These are phyloP conservation scores for Aschersonia sp. DNA, from an alignment of 2,329 filamentous ascomycete genomes.

Conservation along the genomic window DNA sequence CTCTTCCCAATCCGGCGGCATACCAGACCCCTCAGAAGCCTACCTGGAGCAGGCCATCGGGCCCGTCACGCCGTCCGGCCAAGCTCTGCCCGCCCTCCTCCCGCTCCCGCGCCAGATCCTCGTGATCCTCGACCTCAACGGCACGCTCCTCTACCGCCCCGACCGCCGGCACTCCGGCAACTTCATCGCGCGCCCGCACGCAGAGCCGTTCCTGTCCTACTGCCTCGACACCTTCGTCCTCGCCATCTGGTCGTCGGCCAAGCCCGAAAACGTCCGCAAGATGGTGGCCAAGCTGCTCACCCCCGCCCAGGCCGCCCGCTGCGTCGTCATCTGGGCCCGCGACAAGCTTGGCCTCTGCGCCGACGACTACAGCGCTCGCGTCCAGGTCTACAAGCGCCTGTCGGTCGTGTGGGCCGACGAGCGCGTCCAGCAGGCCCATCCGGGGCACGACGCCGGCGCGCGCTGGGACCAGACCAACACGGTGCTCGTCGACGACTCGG, in stretches of 20 bases:
- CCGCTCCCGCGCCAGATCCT: slow-evolving; percentile 46
- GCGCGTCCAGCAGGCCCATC: slow-evolving; percentile 27
- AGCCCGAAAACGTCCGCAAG: slow-evolving; percentile 51
- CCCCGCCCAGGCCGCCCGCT: slow-evolving; percentile 30
- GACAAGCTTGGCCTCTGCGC: slow-evolving; percentile 56
- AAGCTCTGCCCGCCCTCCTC: slow-evolving; percentile 29
- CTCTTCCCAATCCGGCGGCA: slow-evolving; percentile 33
- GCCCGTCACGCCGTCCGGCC: slow-evolving; percentile 7
- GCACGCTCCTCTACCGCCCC: slow-evolving; percentile 68
- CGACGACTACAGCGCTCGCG: slow-evolving; percentile 51
- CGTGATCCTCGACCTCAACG: slow-evolving; percentile 84
- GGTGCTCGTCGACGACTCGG: slow-evolving; percentile 74
- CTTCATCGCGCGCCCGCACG: slow-evolving; percentile 54
- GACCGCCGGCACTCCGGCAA: slow-evolving; percentile 27
- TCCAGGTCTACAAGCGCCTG: slow-evolving; percentile 85
- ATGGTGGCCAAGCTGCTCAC: slow-evolving; percentile 56
- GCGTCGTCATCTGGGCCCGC: slow-evolving; percentile 65
- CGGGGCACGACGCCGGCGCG: slow-evolving; percentile 12
- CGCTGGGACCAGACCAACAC: slow-evolving; percentile 77
- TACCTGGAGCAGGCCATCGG: slow-evolving; percentile 33
- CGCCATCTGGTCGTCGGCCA: slow-evolving; percentile 84
- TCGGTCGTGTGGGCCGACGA: slow-evolving; percentile 52
- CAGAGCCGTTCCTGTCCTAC: slow-evolving; percentile 56
- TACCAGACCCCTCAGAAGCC: slow-evolving; percentile 42
- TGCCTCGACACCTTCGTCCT: slow-evolving; percentile 62